Evolutionary conservation across 106 monocot genomes (phyloP).

Genomic region (Allium cepa): DNA sequence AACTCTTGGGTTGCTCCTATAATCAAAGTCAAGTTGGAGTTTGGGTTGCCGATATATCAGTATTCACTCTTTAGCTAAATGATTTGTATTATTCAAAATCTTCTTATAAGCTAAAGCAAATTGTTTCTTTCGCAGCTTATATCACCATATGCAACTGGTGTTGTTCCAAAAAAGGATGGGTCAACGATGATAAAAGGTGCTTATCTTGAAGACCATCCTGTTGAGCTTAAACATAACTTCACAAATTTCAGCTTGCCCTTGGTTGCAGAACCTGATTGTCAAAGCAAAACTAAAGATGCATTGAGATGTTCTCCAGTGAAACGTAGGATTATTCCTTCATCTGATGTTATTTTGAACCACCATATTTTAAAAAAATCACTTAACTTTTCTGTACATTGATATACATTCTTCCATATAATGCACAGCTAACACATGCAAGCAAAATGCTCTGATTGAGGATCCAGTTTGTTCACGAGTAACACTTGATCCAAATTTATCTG

Average conservation of each 20-base stretch:
- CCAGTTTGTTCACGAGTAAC: conserved; percentile 13
- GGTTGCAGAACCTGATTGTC: conserved; percentile 19
- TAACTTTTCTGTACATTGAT: conserved; percentile 5
- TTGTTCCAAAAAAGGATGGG: conserved; percentile 22
- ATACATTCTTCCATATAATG: conserved; percentile 1
- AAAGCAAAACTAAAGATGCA: conserved; percentile 29
- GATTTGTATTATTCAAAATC: not conserved
- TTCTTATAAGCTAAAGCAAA: conserved; percentile 8
- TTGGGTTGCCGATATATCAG: conserved; percentile 86
- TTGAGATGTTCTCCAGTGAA: conserved; percentile 8
- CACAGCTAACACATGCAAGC: conserved; percentile 30
- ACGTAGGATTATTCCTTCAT: conserved; percentile 26
- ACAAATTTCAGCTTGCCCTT: conserved; percentile 13
- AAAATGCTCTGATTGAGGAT: conserved; percentile 19
- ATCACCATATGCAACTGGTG: conserved; percentile 61
- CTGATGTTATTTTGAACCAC: not conserved
- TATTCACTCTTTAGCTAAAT: conserved; percentile 11
- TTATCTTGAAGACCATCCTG: conserved; percentile 18
- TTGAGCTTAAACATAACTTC: conserved; percentile 16
- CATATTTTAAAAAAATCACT: not conserved
- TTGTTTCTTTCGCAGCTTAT: conserved; percentile 56
- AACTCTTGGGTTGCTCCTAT: conserved; percentile 81
- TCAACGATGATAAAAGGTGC: conserved; percentile 23
- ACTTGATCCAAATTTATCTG: conserved; percentile 18
- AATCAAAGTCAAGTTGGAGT: conserved; percentile 59